Evolutionary conservation across 306 rosid genomes (phyloP), one percentile per base, ranked within the genome.

Genomic region (Inga leiocalycina): DNA sequence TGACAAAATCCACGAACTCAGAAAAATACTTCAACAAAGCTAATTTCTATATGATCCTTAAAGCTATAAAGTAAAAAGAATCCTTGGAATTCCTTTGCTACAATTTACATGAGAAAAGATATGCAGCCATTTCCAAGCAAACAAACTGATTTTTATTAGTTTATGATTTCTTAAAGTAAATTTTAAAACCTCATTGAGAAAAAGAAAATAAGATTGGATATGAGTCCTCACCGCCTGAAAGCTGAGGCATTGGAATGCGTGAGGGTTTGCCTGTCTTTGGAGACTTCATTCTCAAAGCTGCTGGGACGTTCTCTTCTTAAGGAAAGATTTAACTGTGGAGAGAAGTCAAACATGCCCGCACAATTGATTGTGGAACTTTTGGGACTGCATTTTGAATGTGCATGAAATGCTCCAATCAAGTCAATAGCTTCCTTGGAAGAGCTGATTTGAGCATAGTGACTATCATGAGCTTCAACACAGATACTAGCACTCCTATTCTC

Each of bases 161-260:
- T 45, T 54, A 83, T 57, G 46, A 65, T 79, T 37, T 57, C 75
- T 54, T 22, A 39, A 70, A 78, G 71, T n/a, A 54, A 20, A 3
- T 51, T 51, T 46, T 45, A 45, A 37, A 76, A 52, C 27, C 56
- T 37, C 54, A 48, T 14, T 41, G 43, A 61, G 27, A 72, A 20
- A 76, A 16, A 13, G 34, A 27, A 27, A 45, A 77, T 41, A 49
- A 77, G 54, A 78, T 66, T 68, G 59, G 46, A 77, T 79, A 56
- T 8, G 30, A 70, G 81, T 46, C 72, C 84, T 72, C 85, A 94
- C 99, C 97, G 81, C 61, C 94, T 86, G 88, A 97, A 97, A 83
- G 99, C 99, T 19, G 98, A 97, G 64, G 89, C 89, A 84, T 90
- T 88, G 48, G 98, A 97, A 72, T 89, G 94, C 82, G 88, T 88